Evolutionary conservation across 257 asterid species (phyloP).

Genomic region (Penstemon davidsonii): DNA sequence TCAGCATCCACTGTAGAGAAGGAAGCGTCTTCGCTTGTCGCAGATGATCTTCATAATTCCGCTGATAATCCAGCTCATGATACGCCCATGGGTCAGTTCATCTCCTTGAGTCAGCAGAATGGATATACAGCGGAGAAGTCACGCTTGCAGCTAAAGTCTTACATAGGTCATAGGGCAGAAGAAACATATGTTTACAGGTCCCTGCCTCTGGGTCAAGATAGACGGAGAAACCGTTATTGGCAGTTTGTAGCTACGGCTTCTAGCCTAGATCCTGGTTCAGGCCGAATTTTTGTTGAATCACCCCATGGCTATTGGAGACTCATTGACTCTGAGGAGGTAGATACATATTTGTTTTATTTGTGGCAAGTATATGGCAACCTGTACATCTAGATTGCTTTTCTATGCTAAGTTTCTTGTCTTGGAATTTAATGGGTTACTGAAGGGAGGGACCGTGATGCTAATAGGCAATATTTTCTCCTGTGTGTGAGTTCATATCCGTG

Average conservation of each 20-base stretch:
- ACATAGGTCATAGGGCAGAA: constrained; percentile 86
- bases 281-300: constrained; percentile 84
- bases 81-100: constrained; percentile 38
- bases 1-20: constrained; percentile 43
- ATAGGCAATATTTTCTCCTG: constrained; percentile 3
- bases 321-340: constrained; percentile 83
- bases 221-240: constrained; percentile 98
- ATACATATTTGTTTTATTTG: background rate
- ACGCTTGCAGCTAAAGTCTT: constrained; percentile 86
- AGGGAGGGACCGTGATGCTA: constrained; percentile 5
- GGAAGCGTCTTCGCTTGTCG: constrained; percentile 53
- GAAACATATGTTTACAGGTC: constrained; percentile 90
- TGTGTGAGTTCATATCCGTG: constrained; percentile 9
- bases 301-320: constrained; percentile 78
- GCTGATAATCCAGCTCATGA: constrained; percentile 43
- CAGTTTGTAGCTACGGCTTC: constrained; percentile 83
- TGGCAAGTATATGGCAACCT: background rate
- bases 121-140: constrained; percentile 83
- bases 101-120: constrained; percentile 63
- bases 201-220: constrained; percentile 93
- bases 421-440: background rate
- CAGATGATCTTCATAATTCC: constrained; percentile 45
- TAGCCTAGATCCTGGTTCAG: constrained; percentile 88
- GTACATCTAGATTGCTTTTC: background rate
- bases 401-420: background rate